A percentile compares a stretch with the other conserved stretches of the same genome.
Evolutionary conservation across 2,329 filamentous ascomycete genomes (phyloP).

Genomic region (Fusarium temperatum): DNA sequence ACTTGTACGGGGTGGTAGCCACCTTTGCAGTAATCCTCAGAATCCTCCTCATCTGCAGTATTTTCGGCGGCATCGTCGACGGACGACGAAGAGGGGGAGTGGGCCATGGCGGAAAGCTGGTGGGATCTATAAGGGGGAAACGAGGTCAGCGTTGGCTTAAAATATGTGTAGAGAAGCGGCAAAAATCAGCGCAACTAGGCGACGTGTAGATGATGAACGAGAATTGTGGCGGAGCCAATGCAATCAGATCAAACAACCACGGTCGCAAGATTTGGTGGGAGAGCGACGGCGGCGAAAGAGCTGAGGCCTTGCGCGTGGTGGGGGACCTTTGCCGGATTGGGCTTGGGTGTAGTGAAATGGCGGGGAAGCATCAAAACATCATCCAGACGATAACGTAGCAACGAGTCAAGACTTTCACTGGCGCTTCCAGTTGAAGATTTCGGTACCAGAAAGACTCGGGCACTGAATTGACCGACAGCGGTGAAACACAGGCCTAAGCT

Average conservation of each 20-base stretch:
- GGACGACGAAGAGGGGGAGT: constrained; percentile 81
- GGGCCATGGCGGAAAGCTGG: constrained; percentile 67
- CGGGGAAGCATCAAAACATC: constrained; percentile 43
- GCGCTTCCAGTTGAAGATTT: background rate
- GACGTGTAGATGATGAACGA: constrained; percentile 19
- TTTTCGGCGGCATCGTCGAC: constrained; percentile 88
- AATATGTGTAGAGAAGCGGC: constrained; percentile 6
- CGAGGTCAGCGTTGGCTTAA: constrained; percentile 22
- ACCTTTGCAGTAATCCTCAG: constrained; percentile 98
- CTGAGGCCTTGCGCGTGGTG: constrained; percentile 39
- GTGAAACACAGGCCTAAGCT: background rate
- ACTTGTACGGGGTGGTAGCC: constrained; percentile 96
- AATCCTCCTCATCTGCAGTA: constrained; percentile 97
- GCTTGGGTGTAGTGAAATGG: constrained; percentile 42
- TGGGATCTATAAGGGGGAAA: constrained; percentile 55
- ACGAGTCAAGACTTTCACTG: constrained; percentile 23
- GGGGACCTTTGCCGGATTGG: constrained; percentile 44
- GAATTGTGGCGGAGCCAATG: constrained; percentile 34
- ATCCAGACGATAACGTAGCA: constrained; percentile 33
- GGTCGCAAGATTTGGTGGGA: constrained; percentile 38
- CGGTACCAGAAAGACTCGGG: background rate
- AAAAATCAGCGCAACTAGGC: constrained; percentile 20
- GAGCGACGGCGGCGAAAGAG: constrained; percentile 37
- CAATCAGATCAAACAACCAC: constrained; percentile 36
- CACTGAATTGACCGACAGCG: constrained; percentile 8